Conservation (phyloP, 768 basidiomycete genomes). For the Astraeus odoratus region DNA sequence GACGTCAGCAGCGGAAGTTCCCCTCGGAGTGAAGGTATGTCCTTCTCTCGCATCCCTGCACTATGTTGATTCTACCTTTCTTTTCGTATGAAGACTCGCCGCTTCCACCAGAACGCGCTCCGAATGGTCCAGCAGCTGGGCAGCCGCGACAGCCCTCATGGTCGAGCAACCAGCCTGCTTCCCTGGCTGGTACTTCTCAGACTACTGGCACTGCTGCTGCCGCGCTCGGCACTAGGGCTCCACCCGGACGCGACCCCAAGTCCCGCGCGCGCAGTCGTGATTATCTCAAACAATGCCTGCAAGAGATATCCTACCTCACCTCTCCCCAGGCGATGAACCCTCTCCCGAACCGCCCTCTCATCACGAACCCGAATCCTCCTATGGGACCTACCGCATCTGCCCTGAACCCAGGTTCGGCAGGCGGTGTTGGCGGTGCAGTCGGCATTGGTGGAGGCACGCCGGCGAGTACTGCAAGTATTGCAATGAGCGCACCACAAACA, state of each 20-base stretch:
- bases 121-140: slow-evolving; percentile 51
- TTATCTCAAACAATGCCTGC: slow-evolving; percentile 97
- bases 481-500: slow-evolving; percentile 12
- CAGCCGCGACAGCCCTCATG: slow-evolving; percentile 50
- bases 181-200: slow-evolving; percentile 1
- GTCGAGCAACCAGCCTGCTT: slow-evolving; percentile 38
- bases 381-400: slow-evolving; percentile 15
- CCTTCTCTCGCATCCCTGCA: slow-evolving; percentile 8
- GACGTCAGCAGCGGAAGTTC: slow-evolving; percentile 79
- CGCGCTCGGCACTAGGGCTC: slow-evolving; percentile 59
- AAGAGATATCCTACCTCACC: slow-evolving; percentile 96
- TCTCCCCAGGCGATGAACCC: slow-evolving; percentile 98
- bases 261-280: slow-evolving; percentile 91
- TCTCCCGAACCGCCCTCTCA: slow-evolving; percentile 76
- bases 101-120: slow-evolving; percentile 58
- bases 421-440: slow-evolving; percentile 8
- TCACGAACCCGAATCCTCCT: slow-evolving; percentile 40
- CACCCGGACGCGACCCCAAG: slow-evolving; percentile 87
- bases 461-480: slow-evolving; percentile 1
- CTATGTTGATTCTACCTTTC: background rate
- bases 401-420: slow-evolving; percentile 13
- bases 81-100: slow-evolving; percentile 51
- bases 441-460: background rate
- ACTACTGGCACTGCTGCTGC: slow-evolving; percentile 28
- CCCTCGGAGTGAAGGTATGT: slow-evolving; percentile 74